Evolutionary conservation across 2,329 filamentous ascomycete species (phyloP).

Genomic region (Hansfordia pulvinata): DNA sequence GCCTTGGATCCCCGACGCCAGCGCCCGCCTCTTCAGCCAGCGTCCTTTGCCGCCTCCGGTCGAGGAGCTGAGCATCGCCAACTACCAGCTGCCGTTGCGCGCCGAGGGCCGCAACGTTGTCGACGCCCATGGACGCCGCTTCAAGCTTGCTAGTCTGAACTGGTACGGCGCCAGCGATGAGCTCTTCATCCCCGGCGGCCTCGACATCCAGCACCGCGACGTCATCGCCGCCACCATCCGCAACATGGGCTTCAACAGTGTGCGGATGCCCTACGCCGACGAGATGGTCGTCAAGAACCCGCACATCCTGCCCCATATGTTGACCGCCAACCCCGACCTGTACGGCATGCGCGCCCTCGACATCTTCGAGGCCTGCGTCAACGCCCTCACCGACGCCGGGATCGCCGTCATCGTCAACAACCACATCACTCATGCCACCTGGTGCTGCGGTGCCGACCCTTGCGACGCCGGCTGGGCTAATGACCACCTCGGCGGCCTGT

Average conservation of each 20-base stretch:
- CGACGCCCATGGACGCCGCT: constrained; percentile 39
- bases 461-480: constrained; percentile 57
- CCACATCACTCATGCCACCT: constrained; percentile 55
- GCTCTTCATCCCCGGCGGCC: constrained; percentile 48
- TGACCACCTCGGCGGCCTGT: constrained; percentile 45
- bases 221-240: constrained; percentile 47
- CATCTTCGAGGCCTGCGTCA: constrained; percentile 43
- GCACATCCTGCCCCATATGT: constrained; percentile 30
- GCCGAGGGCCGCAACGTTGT: constrained; percentile 47
- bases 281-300: constrained; percentile 52
- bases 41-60: constrained; percentile 30
- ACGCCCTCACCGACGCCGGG: constrained; percentile 45
- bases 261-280: constrained; percentile 55
- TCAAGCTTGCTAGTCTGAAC: constrained; percentile 52
- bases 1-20: constrained; percentile 36
- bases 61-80: constrained; percentile 25
- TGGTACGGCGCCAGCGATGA: constrained; percentile 62
- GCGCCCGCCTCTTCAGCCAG: constrained; percentile 30
- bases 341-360: constrained; percentile 43
- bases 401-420: constrained; percentile 56
- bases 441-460: constrained; percentile 56
- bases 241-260: constrained; percentile 54
- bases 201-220: constrained; percentile 48
- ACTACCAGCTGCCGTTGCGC: constrained; percentile 42
- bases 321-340: constrained; percentile 48